Base-by-base conservation (phyloP, 371 early-diverging fungal species). In the Smittium mucronatum region DNA sequence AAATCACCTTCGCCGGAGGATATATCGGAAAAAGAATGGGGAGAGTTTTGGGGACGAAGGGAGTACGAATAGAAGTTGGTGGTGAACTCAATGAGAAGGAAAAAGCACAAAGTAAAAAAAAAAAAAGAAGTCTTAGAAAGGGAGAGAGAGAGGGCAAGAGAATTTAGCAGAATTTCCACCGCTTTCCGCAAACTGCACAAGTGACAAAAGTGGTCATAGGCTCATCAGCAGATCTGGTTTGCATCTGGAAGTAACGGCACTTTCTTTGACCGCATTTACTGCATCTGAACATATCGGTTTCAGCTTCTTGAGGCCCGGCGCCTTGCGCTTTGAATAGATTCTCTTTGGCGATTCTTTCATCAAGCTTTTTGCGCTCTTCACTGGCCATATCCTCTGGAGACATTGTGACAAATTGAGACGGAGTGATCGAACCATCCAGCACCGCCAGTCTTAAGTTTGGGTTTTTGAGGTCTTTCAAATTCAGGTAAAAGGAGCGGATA, bases 161-260 rank as follows among this genome's bases (percentile, higher is more conserved):
- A 21, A 73, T n/a, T 36, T 68, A 79, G 61, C 73, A 74, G 31
- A 76, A 79, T 69, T 92, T 95, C 95, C 95, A 94, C 57, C 84
- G 86, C 75, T 94, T 88, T 36, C 85, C 83, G 78, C 95, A 95
- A 36, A 74, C 76, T 35, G 85, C 81, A 75, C 95, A 95, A 5
- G 92, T 93, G 59, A 93, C 93, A 81, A 94, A 94, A 0, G 94
- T 93, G 1, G 94, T 93, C 95, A 95, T 97, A 15, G 97, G 97
- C 82, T 97, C 99, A 87, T 99, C 99, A 29, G 99, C 99, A 75
- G 92, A 91, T 58, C 99, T 85, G 70, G 98, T 99, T 84, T 96
- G 95, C 88, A 93, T 89, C 82, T 99, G 99, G 83, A 88, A 95
- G 80, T 96, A 99, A 11, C 89, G 88, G 71, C 90, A 89, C 74